phyloP scores from a whole-genome alignment of 345 rosid genomes.

The Excoecaria agallocha region DNA sequence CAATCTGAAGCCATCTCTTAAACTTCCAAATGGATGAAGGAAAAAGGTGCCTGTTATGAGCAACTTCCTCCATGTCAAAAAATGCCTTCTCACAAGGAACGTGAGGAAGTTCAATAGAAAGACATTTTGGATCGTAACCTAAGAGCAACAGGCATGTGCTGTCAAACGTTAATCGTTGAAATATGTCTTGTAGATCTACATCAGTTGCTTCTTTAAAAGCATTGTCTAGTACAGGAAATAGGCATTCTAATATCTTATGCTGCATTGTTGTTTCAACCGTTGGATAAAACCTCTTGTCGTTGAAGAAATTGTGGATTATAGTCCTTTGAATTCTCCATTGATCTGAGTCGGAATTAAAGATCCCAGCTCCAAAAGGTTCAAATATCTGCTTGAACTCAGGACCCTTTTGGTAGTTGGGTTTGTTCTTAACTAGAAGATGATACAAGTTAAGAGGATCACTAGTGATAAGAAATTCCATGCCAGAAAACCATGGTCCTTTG shows the following conservation, averaged over 20 bases:
- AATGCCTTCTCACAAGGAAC: background rate
- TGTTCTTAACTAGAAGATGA: slow-evolving; percentile 13
- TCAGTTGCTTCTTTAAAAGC: background rate
- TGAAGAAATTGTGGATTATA: background rate
- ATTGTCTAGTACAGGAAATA: slow-evolving; percentile 13
- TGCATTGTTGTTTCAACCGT: background rate
- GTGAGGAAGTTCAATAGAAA: background rate
- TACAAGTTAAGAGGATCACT: slow-evolving; percentile 21
- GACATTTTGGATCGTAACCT: background rate
- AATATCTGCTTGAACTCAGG: slow-evolving; percentile 12
- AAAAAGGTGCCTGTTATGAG: background rate
- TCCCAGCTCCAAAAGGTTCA: slow-evolving; percentile 22
- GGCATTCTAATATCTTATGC: background rate
- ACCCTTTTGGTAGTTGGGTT: slow-evolving; percentile 18
- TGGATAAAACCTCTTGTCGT: background rate
- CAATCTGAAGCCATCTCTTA: background rate
- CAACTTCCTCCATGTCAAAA: background rate
- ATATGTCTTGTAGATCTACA: background rate
- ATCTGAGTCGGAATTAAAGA: slow-evolving; percentile 20
- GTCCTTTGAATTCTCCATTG: slow-evolving; percentile 22
- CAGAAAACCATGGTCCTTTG: slow-evolving; percentile 23
- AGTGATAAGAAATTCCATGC: slow-evolving; percentile 14
- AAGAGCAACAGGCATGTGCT: background rate
- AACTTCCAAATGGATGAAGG: background rate
- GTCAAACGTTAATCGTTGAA: background rate